Evolutionary conservation across 169 alveolate genomes (phyloP).

Genomic region (Plasmodium vivax): DNA sequence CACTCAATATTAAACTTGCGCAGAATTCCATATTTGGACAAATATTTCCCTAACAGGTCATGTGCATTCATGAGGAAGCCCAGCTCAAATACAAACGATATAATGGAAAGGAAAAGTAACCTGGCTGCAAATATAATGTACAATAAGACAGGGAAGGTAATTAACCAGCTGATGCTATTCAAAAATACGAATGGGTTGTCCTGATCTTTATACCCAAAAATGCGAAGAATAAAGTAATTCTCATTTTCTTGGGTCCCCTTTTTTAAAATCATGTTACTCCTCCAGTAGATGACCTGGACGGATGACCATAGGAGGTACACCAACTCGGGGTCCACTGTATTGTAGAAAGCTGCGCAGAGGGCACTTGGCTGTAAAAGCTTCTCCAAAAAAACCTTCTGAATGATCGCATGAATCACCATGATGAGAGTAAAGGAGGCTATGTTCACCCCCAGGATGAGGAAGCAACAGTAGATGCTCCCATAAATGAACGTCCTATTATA

Average conservation of each 20-base stretch:
- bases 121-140: constrained; percentile 71
- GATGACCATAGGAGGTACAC: constrained; percentile 83
- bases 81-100: constrained; percentile 57
- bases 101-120: constrained; percentile 46
- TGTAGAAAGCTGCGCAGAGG: constrained; percentile 79
- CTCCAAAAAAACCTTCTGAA: constrained; percentile 73
- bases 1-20: constrained; percentile 68
- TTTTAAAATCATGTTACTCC: constrained; percentile 60
- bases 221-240: constrained; percentile 25
- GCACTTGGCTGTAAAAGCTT: constrained; percentile 76
- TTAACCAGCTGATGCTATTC: constrained; percentile 24
- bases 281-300: constrained; percentile 81
- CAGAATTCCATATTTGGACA: constrained; percentile 48
- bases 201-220: constrained; percentile 57
- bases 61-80: constrained; percentile 74
- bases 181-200: constrained; percentile 42
- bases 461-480: constrained; percentile 65
- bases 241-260: constrained; percentile 2
- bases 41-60: constrained; percentile 52
- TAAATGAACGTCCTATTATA: constrained; percentile 48
- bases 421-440: constrained; percentile 37
- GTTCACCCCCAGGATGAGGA: constrained; percentile 36
- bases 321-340: constrained; percentile 82
- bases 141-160: constrained; percentile 45
- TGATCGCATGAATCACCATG: constrained; percentile 61